Conservation (phyloP, 2,329 filamentous ascomycete species). For the Fusarium buharicum region DNA sequence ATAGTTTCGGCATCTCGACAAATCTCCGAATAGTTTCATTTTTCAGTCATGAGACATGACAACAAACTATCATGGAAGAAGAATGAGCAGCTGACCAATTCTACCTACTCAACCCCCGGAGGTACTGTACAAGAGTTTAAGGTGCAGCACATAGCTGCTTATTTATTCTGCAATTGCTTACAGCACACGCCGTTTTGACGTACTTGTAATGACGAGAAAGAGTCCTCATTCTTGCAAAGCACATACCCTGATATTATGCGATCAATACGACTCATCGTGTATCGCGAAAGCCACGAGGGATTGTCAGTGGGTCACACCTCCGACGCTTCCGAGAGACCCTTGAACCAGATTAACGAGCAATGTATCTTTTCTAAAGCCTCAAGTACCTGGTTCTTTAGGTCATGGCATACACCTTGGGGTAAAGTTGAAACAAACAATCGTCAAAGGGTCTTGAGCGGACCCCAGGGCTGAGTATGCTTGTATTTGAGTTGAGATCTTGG, state of each 20-base stretch:
- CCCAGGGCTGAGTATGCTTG: constrained; percentile 18
- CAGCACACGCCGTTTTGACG: neutral
- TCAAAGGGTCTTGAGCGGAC: constrained; percentile 8
- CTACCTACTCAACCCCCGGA: too few relatives aligned
- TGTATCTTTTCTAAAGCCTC: constrained; percentile 22
- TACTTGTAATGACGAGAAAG: constrained; percentile 2
- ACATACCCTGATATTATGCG: neutral
- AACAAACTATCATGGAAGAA: neutral
- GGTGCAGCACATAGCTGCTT: too few relatives aligned
- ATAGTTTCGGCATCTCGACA: too few relatives aligned
- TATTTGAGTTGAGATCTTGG: constrained; percentile 11
- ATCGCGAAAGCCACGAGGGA: constrained; percentile 12
- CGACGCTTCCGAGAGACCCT: constrained; percentile 32
- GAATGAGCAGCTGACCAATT: constrained; percentile 27
- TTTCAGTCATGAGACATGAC: neutral
- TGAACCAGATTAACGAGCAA: neutral
- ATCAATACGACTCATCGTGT: constrained; percentile 5
- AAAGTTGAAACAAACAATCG: neutral
- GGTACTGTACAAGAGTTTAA: too few relatives aligned
- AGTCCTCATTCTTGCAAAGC: neutral
- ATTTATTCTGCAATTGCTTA: neutral
- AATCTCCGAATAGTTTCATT: too few relatives aligned
- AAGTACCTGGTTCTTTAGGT: constrained; percentile 25
- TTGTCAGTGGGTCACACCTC: constrained; percentile 14
- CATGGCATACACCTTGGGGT: constrained; percentile 23